Base-by-base conservation (phyloP, 805 yeast genomes). In the Cyberlindnera japonica region DNA sequence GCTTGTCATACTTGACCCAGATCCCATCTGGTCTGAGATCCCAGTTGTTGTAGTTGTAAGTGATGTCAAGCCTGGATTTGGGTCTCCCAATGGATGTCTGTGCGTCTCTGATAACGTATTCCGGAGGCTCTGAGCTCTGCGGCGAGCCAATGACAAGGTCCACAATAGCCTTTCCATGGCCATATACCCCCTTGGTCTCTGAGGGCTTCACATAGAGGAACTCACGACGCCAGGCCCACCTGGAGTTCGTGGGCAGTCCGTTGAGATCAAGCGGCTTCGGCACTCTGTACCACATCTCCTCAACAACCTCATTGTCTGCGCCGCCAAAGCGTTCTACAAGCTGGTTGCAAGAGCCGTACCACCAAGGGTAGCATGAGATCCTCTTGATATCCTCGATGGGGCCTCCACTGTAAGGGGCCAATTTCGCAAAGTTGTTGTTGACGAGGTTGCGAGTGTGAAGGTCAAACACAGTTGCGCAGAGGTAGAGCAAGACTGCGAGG, bases 1-100 rank as follows among this genome's bases (percentile, higher is more conserved):
- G 64, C 5, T 54, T 44, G 4, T 72, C 79, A 45, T 69, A 71
- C 46, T 73, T 72, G 21, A 74, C 67, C 86, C 86, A 81, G 3
- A 81, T 56, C 2, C 83, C 83, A 50, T 69, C 56, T 3, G 65
- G 55, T 39, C 65, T 67, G 19, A 63, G 55, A 15, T 47, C 59
- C 85, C 85, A 79, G 12, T 50, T 55, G 20, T 48, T 41, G 31
- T 41, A 45, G 30, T 47, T 47, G 38, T 41, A 35, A 3, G 44
- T 48, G 37, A 37, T 41, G 45, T 49, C 59, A 24, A 36, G 43
- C 39, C 54, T 53, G 42, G 51, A 53, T 41, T 43, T 58, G 40
- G 56, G 55, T 24, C 54, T 56, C 5, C 55, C 55, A 10, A 49
- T 47, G 18, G 53, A 51, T 4, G 54, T 53, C 25, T 53, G 55